Percentiles rank a stretch among this genome's conserved stretches.
Conservation (phyloP, 1,139 yeast genomes). For the Suhomyces terraborum region DNA sequence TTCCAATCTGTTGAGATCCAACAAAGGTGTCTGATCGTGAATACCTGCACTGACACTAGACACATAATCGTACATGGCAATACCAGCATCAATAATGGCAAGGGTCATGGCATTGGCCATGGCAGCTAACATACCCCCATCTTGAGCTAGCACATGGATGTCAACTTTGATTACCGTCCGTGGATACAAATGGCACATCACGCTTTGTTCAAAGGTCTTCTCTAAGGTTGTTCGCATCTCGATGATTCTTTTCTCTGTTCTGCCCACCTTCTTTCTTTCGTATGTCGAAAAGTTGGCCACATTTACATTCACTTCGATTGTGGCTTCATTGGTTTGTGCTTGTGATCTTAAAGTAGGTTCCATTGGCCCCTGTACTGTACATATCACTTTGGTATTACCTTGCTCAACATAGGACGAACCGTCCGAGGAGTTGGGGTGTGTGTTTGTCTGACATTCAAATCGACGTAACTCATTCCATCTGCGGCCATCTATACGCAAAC, state of each 20-base stretch:
- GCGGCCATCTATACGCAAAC: constrained; percentile 88
- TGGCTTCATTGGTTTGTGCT: constrained; percentile 50
- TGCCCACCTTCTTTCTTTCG: constrained; percentile 68
- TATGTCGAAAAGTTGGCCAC: constrained; percentile 81
- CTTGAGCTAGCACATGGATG: constrained; percentile 80
- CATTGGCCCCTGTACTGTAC: constrained; percentile 86
- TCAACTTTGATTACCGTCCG: constrained; percentile 75
- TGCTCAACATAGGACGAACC: constrained; percentile 93
- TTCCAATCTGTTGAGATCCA: constrained; percentile 82
- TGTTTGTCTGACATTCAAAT: constrained; percentile 77
- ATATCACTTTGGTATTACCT: constrained; percentile 87
- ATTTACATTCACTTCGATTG: constrained; percentile 63
- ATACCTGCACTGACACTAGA: constrained; percentile 80
- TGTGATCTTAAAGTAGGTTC: constrained; percentile 65
- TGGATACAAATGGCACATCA: constrained; percentile 75
- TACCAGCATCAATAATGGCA: constrained; percentile 93
- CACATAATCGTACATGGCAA: constrained; percentile 90
- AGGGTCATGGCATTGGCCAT: constrained; percentile 86
- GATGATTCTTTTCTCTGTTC: constrained; percentile 67
- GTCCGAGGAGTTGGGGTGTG: constrained; percentile 86
- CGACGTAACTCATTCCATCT: constrained; percentile 91
- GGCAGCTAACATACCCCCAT: constrained; percentile 83
- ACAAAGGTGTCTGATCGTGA: constrained; percentile 70
- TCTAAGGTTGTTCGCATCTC: constrained; percentile 77
- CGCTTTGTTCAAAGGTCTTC: constrained; percentile 78